Percentiles rank a stretch among this genome's conserved stretches.
Evolutionary conservation across 2,329 filamentous ascomycete species (phyloP).

Genomic region (Aspergillus floridensis): DNA sequence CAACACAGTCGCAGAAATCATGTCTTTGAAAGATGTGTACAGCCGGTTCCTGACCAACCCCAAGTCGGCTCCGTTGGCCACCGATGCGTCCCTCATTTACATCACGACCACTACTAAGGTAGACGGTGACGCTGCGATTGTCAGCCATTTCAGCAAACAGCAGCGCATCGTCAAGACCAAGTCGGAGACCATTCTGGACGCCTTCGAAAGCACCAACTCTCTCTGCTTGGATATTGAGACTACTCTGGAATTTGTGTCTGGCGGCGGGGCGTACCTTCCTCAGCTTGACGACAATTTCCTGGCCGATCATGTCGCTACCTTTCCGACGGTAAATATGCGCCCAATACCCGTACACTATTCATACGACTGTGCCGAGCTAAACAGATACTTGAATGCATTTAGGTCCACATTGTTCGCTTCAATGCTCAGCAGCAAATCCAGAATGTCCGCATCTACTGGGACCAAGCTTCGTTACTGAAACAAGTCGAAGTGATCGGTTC

Average conservation of each 20-base stretch:
- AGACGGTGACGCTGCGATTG: slow-evolving; percentile 68
- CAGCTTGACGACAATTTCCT: slow-evolving; percentile 93
- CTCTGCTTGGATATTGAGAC: slow-evolving; percentile 79
- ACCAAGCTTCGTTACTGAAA: slow-evolving; percentile 89
- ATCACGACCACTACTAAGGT: slow-evolving; percentile 81
- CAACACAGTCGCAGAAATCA: slow-evolving; percentile 18
- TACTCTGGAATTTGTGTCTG: slow-evolving; percentile 73
- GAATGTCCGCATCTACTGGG: slow-evolving; percentile 90
- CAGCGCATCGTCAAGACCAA: slow-evolving; percentile 77
- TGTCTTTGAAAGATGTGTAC: slow-evolving; percentile 56
- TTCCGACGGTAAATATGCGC: slow-evolving; percentile 78
- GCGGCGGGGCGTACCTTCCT: slow-evolving; percentile 83
- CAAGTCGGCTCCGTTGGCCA: slow-evolving; percentile 60
- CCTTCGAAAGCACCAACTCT: slow-evolving; percentile 67
- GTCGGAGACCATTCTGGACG: slow-evolving; percentile 70
- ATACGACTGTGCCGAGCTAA: slow-evolving; percentile 11
- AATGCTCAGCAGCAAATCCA: slow-evolving; percentile 72
- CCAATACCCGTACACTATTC: background rate
- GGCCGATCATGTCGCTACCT: slow-evolving; percentile 71
- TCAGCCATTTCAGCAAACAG: slow-evolving; percentile 74
- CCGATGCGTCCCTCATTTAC: slow-evolving; percentile 74
- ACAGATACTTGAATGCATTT: slow-evolving; percentile 13
- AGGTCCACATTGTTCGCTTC: slow-evolving; percentile 89
- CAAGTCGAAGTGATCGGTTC: slow-evolving; percentile 91
- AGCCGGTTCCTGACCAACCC: slow-evolving; percentile 70